These are phyloP conservation scores for Claviceps maximensis DNA, from an alignment of 2,329 filamentous ascomycete genomes.

Conservation along the genomic window DNA sequence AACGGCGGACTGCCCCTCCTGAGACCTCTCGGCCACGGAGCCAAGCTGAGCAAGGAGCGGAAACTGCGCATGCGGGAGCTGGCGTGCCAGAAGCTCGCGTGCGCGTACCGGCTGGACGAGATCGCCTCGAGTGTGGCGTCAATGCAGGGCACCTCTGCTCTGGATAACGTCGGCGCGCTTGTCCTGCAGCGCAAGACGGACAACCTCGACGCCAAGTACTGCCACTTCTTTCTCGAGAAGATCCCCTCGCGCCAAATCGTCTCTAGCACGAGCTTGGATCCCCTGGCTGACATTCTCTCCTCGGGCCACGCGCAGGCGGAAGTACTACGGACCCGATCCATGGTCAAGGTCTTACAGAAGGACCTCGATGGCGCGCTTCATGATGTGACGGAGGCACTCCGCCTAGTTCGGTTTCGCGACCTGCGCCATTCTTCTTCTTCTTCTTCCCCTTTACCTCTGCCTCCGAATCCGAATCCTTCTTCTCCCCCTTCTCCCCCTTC, in stretches of 20 bases:
- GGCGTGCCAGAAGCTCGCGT: constrained; percentile 62
- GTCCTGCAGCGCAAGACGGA: constrained; percentile 58
- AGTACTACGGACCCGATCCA: constrained; percentile 57
- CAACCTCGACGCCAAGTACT: constrained; percentile 66
- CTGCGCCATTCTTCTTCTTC: neutral
- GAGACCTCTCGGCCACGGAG: constrained; percentile 28
- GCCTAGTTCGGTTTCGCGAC: constrained; percentile 30
- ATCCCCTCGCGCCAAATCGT: constrained; percentile 64
- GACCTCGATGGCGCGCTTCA: constrained; percentile 56
- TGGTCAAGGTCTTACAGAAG: constrained; percentile 62
- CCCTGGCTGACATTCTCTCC: constrained; percentile 54
- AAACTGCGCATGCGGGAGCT: constrained; percentile 71
- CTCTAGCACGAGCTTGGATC: constrained; percentile 53
- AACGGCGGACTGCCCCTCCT: constrained; percentile 22
- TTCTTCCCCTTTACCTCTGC: no score
- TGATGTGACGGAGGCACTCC: constrained; percentile 58
- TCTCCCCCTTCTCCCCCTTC: neutral
- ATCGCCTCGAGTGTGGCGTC: constrained; percentile 71
- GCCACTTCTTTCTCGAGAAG: constrained; percentile 90
- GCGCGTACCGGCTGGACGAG: constrained; percentile 70
- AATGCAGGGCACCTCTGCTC: constrained; percentile 65
- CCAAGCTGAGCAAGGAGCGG: constrained; percentile 61
- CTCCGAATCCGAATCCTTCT: no score
- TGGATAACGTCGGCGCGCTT: constrained; percentile 62
- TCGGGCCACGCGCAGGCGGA: constrained; percentile 51